Conservation (phyloP, 2,329 filamentous ascomycete genomes). For the Capronia epimyces region DNA sequence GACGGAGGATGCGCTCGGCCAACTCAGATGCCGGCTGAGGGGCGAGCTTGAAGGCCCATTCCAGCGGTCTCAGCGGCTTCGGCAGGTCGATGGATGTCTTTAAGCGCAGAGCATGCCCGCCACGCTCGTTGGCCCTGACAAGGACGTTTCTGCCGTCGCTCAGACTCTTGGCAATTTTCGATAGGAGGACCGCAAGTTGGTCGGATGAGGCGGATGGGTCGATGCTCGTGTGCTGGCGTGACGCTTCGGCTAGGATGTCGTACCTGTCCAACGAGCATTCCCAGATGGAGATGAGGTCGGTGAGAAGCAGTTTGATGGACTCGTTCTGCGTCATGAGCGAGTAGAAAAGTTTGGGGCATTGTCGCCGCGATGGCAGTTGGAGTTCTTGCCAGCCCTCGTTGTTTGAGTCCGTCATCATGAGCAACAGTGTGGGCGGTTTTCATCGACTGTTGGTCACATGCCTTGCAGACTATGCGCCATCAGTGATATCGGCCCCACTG, state of each 20-base stretch:
- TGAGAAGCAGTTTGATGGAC: conserved; percentile 51
- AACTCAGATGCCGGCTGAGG: conserved; percentile 39
- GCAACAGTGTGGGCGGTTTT: too few species aligned
- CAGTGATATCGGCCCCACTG: too few species aligned
- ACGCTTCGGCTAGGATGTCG: conserved; percentile 47
- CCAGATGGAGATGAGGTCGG: conserved; percentile 57
- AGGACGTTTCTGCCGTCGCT: conserved; percentile 29
- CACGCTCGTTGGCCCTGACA: conserved; percentile 25
- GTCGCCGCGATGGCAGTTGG: conserved; percentile 26
- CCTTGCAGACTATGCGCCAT: too few species aligned
- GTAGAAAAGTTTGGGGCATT: conserved; percentile 38
- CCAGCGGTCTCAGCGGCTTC: conserved; percentile 47
- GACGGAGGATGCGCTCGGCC: conserved; percentile 49
- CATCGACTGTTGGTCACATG: too few species aligned
- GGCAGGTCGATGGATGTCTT: conserved; percentile 48
- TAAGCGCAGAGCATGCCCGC: conserved; percentile 40
- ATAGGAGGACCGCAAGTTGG: conserved; percentile 53
- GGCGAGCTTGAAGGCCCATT: conserved; percentile 49
- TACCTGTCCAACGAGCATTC: conserved; percentile 44
- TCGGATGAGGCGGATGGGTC: conserved; percentile 54
- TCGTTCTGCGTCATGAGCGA: conserved; percentile 32
- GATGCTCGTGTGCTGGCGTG: conserved; percentile 49
- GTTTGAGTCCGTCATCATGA: conserved; percentile 30
- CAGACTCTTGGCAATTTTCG: conserved; percentile 51
- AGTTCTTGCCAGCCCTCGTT: conserved; percentile 36